A percentile compares a stretch with the other conserved stretches of the same genome.
These are phyloP conservation scores for Pseudogymnoascus sp. DNA, from an alignment of 2,329 filamentous ascomycete genomes.

Conservation along the genomic window DNA sequence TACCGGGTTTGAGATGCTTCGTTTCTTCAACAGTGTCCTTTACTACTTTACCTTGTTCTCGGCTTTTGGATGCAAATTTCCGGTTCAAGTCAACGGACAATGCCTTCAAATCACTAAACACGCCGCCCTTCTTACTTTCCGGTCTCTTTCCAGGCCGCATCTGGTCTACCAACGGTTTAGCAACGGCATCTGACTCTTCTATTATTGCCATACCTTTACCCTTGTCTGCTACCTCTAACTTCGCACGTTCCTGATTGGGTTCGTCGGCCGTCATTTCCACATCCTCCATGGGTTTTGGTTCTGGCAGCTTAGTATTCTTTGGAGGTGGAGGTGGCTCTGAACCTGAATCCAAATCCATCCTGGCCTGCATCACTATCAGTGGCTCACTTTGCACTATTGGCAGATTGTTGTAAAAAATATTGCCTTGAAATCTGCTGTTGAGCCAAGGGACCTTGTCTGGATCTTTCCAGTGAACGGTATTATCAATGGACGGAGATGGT, in stretches of 20 bases:
- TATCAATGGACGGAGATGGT: neutral
- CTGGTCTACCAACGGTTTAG: neutral
- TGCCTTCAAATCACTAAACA: neutral
- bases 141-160: neutral
- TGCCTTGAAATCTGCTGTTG: neutral
- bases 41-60: neutral
- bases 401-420: neutral
- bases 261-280: neutral
- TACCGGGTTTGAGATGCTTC: neutral
- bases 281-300: neutral
- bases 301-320: neutral
- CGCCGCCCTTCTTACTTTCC: neutral
- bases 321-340: neutral
- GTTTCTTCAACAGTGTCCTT: neutral
- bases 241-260: neutral
- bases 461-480: neutral
- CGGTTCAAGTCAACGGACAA: neutral
- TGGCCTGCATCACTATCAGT: neutral
- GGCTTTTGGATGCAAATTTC: neutral
- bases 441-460: neutral
- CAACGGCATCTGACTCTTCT: neutral
- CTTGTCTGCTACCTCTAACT: neutral
- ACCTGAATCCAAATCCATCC: neutral
- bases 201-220: neutral
- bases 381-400: neutral